Evolutionary conservation across 2,329 filamentous ascomycete genomes (phyloP).

Genomic region (Colletotrichum karsti): DNA sequence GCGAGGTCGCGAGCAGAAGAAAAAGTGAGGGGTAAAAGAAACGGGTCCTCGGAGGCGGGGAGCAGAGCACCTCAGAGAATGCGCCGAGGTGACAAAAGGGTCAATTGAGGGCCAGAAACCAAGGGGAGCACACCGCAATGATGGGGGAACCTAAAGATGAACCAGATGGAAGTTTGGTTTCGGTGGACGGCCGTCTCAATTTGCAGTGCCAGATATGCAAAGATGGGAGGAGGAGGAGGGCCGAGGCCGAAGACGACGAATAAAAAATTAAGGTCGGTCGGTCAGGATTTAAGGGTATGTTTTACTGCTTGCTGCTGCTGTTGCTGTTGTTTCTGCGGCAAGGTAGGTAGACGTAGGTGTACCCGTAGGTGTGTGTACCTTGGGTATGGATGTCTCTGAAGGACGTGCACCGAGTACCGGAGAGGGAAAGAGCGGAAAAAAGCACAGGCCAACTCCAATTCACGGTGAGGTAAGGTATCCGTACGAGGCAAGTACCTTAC

Average conservation of each 20-base stretch:
- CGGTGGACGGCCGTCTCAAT: conserved; percentile 18
- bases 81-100: conserved; percentile 14
- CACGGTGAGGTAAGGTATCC: neutral
- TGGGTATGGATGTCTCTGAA: neutral
- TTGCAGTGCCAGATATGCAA: conserved; percentile 20
- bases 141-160: neutral
- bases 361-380: neutral
- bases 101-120: conserved; percentile 17
- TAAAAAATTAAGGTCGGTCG: conserved; percentile 30
- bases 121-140: neutral
- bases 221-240: conserved; percentile 27
- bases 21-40: conserved; percentile 31
- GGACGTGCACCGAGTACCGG: conserved; percentile 30
- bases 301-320: too few species aligned
- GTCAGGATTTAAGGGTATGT: conserved; percentile 26
- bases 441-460: conserved; percentile 4
- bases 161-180: conserved; percentile 6
- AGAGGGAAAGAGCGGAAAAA: conserved; percentile 27
- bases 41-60: conserved; percentile 21
- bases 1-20: conserved; percentile 23
- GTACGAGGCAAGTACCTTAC: neutral
- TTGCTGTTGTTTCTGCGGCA: too few species aligned
- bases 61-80: conserved; percentile 11
- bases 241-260: conserved; percentile 29
- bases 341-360: neutral